Base-by-base conservation (phyloP, 2,329 filamentous ascomycete genomes). In the Ceratocystiopsis sp. region DNA sequence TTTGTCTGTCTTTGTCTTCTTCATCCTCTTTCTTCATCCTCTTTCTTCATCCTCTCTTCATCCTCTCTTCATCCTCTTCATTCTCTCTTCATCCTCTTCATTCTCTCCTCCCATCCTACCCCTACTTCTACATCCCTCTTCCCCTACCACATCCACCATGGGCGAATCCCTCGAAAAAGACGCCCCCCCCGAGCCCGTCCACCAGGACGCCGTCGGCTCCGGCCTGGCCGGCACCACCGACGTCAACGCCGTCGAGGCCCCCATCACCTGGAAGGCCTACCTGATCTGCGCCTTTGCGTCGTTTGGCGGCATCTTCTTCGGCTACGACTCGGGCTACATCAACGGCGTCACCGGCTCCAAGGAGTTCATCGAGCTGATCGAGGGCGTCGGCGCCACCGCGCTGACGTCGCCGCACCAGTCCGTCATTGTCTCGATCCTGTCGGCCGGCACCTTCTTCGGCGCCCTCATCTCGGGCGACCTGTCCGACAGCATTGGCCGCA, bases 261-360 rank as follows among this genome's bases (percentile, higher is more conserved):
- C 78, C 51, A 70, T 81, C 52, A 81, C 77, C 50, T 61, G 73
- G 61, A 76, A 78, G 65, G 77, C 77, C 44, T 81, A 82, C 59
- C 48, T 79, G 41, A 71, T 81, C 55, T 81, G 77, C 59, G 77
- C 74, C 50, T 82, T 81, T 50, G 78, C 78, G 47, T 75, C 77
- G 33, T 80, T 81, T 48, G 78, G 78, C 54, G 78, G 74, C 59
- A 80, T 84, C 61, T 80, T 84, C 65, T 82, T 84, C 61, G 81
- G 81, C 41, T 86, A 82, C 61, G 81, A 85, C 54, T 82, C 79
- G 37, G 81, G 80, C 52, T 82, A 81, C 62, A 82, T 83, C 65
- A 76, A 75, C 57, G 75, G 75, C 56, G 73, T 79, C 46, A 62
- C 71, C 36, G 71, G 65, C 51, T 63, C 66, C 50, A 36, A 55